Evolutionary conservation across 768 basidiomycete species (phyloP).

Genomic region (Boletus tomentosulus): DNA sequence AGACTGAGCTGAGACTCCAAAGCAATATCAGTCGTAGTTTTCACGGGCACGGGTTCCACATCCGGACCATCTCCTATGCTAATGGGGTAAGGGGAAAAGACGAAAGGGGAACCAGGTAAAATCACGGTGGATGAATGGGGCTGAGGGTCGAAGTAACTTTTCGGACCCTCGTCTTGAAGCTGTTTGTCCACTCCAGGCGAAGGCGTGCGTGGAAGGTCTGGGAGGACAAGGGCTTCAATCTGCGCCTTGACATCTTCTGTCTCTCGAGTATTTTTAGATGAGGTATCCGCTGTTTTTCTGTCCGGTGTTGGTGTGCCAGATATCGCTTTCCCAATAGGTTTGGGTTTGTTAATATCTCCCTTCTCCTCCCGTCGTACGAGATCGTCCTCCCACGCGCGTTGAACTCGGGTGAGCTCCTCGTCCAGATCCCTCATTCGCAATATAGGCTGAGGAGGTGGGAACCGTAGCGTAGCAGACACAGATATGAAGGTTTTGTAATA

Average conservation of each 20-base stretch:
- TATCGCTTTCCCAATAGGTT: conserved; percentile 6
- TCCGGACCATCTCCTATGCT: conserved; percentile 29
- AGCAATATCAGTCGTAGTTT: conserved; percentile 64
- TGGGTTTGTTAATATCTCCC: conserved; percentile 20
- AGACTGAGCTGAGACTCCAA: conserved; percentile 68
- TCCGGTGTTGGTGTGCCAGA: conserved; percentile 30
- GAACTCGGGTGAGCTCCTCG: conserved; percentile 62
- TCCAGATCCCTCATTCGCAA: conserved; percentile 87
- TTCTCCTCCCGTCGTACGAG: conserved; percentile 73
- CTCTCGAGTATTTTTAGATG: conserved; percentile 19
- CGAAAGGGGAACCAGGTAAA: conserved; percentile 28
- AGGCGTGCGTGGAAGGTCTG: conserved; percentile 38
- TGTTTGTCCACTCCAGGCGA: conserved; percentile 28
- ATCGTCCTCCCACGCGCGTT: conserved; percentile 84
- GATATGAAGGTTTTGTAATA: conserved; percentile 88
- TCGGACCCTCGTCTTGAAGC: conserved; percentile 28
- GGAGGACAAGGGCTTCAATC: conserved; percentile 50
- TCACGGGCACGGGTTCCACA: conserved; percentile 43
- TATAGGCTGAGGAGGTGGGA: conserved; percentile 89
- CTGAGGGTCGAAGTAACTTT: conserved; percentile 43
- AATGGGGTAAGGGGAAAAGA: conserved; percentile 31
- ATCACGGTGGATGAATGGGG: conserved; percentile 27
- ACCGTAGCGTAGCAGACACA: conserved; percentile 87
- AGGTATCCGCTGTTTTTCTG: conserved; percentile 14
- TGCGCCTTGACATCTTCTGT: conserved; percentile 60